Evolutionary conservation across 2,329 filamentous ascomycete genomes (phyloP), one percentile per base, ranked within the genome.

Genomic region (Colletotrichum destructivum): DNA sequence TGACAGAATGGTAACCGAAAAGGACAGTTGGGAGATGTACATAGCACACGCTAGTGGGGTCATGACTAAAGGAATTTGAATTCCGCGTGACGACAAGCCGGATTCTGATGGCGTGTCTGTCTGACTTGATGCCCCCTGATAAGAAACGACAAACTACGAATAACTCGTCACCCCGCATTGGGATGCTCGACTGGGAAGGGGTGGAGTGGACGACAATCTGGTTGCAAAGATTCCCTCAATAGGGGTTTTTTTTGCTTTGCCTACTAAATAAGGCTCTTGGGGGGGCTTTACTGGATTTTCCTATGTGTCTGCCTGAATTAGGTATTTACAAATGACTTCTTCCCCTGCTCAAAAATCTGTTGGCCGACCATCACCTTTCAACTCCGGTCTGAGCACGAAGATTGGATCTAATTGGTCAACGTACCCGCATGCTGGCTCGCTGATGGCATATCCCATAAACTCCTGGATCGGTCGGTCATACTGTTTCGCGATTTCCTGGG

Each of bases 391-490:
- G 26, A 70, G 18, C 13, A 70, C 23, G 31, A 70, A 66, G 23
- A 70, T 66, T 5, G 67, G 67, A 51, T 70, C 62, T 35, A 70
- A 51, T 18, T 70, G 54, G 38, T 70, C 62, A 4, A 70, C 67
- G 13, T 66, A 70, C 21, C 67, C 67, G 40, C 67, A 70, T n/a
- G 67, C 67, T 35, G 67, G 67, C 11, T 70, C 62, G n/a, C 62
- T 70, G 7, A 66, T 60, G 2, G 62, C 55, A 42, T 70, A 70
- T 8, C 67, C 67, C 67, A 66, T 70, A 40, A 54, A 70, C n/a
- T 61, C 55, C 62, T 70, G 67, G 21, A 70, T 42, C 3, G 46
- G 54, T 23, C 42, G 38, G 7, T 66, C 62, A 38, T 66, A 66
- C 15, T 18, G 49, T n/a, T 49, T 61, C 16, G 67, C 67, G 21